Conservation (phyloP, 2,329 filamentous ascomycete species). For the Gaeumannomyces sp. region DNA sequence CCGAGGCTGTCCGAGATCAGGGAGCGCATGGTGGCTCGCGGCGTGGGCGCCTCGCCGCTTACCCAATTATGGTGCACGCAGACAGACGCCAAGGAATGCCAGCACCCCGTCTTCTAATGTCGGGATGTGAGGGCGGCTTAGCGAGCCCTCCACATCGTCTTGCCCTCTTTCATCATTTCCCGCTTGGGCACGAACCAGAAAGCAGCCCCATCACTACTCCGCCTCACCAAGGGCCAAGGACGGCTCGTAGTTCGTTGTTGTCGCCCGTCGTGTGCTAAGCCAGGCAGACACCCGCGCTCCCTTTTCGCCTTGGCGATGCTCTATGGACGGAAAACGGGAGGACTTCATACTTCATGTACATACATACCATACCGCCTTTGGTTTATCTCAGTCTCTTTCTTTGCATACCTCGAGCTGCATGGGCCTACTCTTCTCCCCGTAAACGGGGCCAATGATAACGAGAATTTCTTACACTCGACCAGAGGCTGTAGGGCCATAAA, state of each 20-base stretch:
- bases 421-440: background rate
- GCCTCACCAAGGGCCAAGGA: no score
- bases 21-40: constrained; percentile 65
- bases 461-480: background rate
- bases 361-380: background rate
- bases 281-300: background rate
- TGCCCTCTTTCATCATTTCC: background rate
- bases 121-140: background rate
- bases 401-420: background rate
- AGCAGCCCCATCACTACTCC: background rate
- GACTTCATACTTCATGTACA: background rate
- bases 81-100: constrained; percentile 42
- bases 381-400: background rate
- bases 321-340: background rate
- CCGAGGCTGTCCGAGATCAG: constrained; percentile 69
- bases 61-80: constrained; percentile 70
- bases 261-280: background rate
- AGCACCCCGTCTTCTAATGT: constrained; percentile 17
- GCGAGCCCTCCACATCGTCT: background rate
- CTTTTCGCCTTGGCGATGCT: background rate
- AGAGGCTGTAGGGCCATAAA: background rate
- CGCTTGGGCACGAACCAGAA: background rate
- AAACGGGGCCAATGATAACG: background rate
- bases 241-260: background rate
- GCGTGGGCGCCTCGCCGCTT: constrained; percentile 57